These are phyloP conservation scores for Paxillus rubicundulus DNA, from an alignment of 768 basidiomycete genomes.

Conservation along the genomic window DNA sequence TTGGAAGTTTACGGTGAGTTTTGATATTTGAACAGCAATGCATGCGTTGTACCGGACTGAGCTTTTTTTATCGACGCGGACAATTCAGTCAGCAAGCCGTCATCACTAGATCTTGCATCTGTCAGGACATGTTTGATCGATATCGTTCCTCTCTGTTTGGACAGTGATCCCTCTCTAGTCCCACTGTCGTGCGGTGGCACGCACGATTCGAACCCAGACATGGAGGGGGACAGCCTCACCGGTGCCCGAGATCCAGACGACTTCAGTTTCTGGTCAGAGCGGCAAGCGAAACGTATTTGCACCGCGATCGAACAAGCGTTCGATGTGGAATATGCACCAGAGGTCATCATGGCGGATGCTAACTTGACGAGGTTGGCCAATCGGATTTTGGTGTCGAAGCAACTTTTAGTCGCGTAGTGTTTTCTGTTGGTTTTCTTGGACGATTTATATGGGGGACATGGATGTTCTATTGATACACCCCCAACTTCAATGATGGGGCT, in stretches of 20 bases:
- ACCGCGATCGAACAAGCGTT: constrained; percentile 77
- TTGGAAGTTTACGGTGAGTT: constrained; percentile 84
- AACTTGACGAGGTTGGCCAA: constrained; percentile 84
- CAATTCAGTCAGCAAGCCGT: constrained; percentile 64
- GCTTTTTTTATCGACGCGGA: not conserved
- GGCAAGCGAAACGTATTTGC: constrained; percentile 88
- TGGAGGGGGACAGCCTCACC: constrained; percentile 13
- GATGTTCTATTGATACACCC: not conserved
- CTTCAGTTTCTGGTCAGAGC: constrained; percentile 90
- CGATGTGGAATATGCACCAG: constrained; percentile 82
- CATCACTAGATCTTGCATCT: constrained; percentile 57
- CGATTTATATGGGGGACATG: not conserved
- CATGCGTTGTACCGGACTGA: not conserved
- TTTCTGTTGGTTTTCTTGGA: not conserved
- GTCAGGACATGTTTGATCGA: constrained; percentile 67
- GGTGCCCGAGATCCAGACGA: constrained; percentile 78
- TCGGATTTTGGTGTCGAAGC: constrained; percentile 76
- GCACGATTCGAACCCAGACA: constrained; percentile 16
- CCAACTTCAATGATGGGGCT: not conserved
- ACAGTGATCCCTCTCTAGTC: constrained; percentile 79
- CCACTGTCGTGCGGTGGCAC: constrained; percentile 61
- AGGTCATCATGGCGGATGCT: constrained; percentile 92
- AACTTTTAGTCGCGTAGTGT: constrained; percentile 40
- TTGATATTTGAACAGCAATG: not conserved
- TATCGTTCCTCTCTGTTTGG: constrained; percentile 83